phyloP scores from a whole-genome alignment of 306 rosid species.

The Argentina anserina region DNA sequence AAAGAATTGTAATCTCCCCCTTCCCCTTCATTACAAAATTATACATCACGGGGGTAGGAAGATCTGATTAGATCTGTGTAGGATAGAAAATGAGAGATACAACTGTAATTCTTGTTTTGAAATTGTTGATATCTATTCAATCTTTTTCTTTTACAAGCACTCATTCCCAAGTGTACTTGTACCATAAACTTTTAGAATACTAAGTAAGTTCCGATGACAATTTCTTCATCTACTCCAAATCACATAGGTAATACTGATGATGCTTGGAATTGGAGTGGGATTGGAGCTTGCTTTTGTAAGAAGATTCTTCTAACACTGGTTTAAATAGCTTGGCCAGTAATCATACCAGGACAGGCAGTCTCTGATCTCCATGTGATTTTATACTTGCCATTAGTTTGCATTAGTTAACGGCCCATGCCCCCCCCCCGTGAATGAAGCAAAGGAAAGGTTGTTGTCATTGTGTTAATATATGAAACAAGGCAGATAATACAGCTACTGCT shows the following conservation, averaged over 20 bases:
- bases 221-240: background rate
- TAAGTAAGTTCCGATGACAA: background rate
- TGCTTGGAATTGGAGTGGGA: background rate
- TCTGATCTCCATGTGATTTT: slow-evolving; percentile 6
- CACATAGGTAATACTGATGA: background rate
- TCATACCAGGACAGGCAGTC: background rate
- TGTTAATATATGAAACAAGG: slow-evolving; percentile 24
- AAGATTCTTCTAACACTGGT: background rate
- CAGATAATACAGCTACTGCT: slow-evolving; percentile 16
- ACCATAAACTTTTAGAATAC: background rate
- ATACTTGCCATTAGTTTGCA: background rate
- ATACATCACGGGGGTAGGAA: slow-evolving; percentile 43
- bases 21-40: slow-evolving; percentile 42
- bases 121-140: slow-evolving; percentile 46
- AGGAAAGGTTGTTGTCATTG: slow-evolving; percentile 24
- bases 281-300: background rate
- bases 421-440: background rate
- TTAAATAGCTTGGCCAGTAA: background rate
- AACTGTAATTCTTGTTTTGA: slow-evolving; percentile 28
- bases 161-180: background rate
- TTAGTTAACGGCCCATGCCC: background rate
- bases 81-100: slow-evolving; percentile 25
- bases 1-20: slow-evolving; percentile 37
- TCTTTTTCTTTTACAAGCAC: background rate
- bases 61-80: slow-evolving; percentile 33